These are phyloP conservation scores for Sungouiella blattae DNA, from an alignment of 805 yeast species.

Conservation along the genomic window DNA sequence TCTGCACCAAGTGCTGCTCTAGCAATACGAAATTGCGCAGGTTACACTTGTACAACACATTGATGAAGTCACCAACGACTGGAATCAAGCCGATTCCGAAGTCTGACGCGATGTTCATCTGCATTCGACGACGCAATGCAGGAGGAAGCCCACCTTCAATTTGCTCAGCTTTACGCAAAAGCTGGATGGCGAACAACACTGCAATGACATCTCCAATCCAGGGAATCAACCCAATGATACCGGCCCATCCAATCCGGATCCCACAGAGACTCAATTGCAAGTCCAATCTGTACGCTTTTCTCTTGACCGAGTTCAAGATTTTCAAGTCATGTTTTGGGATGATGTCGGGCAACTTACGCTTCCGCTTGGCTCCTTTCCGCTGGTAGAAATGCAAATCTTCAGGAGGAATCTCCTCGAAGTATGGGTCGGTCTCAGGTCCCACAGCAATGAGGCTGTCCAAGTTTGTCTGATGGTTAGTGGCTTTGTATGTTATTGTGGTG, in stretches of 20 bases:
- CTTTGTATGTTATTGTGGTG: neutral
- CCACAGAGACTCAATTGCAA: conserved; percentile 40
- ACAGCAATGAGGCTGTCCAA: conserved; percentile 25
- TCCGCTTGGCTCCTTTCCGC: conserved; percentile 37
- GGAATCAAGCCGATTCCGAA: conserved; percentile 36
- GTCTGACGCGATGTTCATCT: conserved; percentile 37
- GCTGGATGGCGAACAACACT: conserved; percentile 25
- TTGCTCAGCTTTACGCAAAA: conserved; percentile 28
- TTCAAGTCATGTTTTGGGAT: conserved; percentile 32
- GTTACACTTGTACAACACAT: conserved; percentile 22
- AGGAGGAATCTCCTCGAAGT: conserved; percentile 39
- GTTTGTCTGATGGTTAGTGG: conserved; percentile 27
- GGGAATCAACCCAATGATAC: conserved; percentile 38
- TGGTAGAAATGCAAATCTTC: conserved; percentile 41
- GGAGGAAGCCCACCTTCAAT: conserved; percentile 39
- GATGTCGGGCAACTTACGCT: conserved; percentile 34
- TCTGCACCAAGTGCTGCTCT: conserved; percentile 34
- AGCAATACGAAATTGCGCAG: conserved; percentile 25
- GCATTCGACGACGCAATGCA: conserved; percentile 28
- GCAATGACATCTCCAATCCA: conserved; percentile 39
- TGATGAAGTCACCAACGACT: conserved; percentile 21
- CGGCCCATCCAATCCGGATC: conserved; percentile 41
- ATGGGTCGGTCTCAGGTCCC: conserved; percentile 35
- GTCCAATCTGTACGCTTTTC: conserved; percentile 37
- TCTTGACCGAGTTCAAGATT: conserved; percentile 32